Base-by-base conservation (phyloP, 306 rosid genomes). In the Gillenia trifoliata region DNA sequence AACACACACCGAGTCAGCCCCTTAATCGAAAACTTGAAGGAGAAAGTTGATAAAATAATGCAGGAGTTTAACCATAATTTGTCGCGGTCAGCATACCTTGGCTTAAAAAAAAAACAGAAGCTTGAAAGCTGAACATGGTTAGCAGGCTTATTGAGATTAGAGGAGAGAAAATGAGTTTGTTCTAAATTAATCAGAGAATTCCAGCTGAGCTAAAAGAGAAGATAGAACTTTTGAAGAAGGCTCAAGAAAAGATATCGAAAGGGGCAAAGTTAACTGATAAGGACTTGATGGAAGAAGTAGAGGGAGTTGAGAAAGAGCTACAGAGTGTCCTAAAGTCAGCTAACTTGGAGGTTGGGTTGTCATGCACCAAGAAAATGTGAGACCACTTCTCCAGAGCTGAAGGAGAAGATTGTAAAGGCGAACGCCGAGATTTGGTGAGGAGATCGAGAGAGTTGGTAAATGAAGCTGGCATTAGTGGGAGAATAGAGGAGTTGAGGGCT, bases 71-170 rank as follows among this genome's bases (percentile, higher is more conserved):
- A 79, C 41, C 77, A 41, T 54, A 87, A 80, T 28, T 33, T 89
- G 72, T 83, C 84, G 8, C 81, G 36, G 41, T 87, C 86, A 0
- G 83, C 88, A 3, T 87, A 85, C 77, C 77, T 87, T 72, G 77
- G 75, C 71, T 50, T 85, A 25, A 89, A n/a, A n/a, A n/a, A n/a
- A n/a, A n/a, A 89, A 70, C 86, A 89, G 71, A 87, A 89, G 78
- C 91, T 89, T 68, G 83, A 74, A 81, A 79, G 78, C 75, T 87
- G 26, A 81, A 80, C 63, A 45, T 70, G 77, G 77, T 80, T 13
- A 78, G 74, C 64, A 56, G 75, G 57, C 55, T 89, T 66, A 73
- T 77, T 34, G 85, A 86, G 67, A 34, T n/a, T 68, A 52, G 84
- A 79, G 73, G 38, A 77, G 64, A 83, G 73, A 33, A 76, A 76